Evolutionary conservation across 495 filamentous ascomycete genomes (phyloP).

Genomic region (Neurospora pannonica): DNA sequence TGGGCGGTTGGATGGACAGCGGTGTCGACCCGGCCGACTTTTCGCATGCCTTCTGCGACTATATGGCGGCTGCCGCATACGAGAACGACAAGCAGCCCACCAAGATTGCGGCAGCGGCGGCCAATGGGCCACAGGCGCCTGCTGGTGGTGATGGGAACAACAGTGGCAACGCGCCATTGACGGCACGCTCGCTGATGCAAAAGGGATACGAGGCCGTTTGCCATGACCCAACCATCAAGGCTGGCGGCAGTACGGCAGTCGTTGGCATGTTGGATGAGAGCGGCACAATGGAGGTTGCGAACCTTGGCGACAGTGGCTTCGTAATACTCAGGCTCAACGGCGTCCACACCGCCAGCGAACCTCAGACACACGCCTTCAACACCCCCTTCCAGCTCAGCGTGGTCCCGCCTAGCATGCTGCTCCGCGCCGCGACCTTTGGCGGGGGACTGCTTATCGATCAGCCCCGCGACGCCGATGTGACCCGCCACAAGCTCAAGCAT

Average conservation of each 20-base stretch:
- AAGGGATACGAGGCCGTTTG: slow-evolving; percentile 73
- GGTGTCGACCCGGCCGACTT: slow-evolving; percentile 92
- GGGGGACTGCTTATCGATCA: slow-evolving; percentile 70
- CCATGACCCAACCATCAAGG: slow-evolving; percentile 58
- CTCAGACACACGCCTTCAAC: slow-evolving; percentile 96
- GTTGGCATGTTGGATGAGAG: slow-evolving; percentile 61
- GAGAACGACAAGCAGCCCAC: slow-evolving; percentile 26
- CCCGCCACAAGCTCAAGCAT: slow-evolving; percentile 64
- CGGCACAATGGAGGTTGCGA: slow-evolving; percentile 76
- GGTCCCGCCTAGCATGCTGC: slow-evolving; percentile 68
- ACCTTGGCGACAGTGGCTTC: slow-evolving; percentile 96
- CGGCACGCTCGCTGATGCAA: slow-evolving; percentile 66
- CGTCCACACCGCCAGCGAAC: slow-evolving; percentile 68
- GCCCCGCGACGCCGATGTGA: slow-evolving; percentile 74
- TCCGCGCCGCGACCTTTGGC: slow-evolving; percentile 69
- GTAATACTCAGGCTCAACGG: slow-evolving; percentile 74
- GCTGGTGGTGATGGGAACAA: not conserved
- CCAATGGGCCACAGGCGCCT: slow-evolving; percentile 13
- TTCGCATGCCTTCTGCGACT: slow-evolving; percentile 84
- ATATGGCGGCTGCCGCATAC: slow-evolving; percentile 71
- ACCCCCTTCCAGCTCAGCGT: slow-evolving; percentile 91
- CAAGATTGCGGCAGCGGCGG: not conserved
- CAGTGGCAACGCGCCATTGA: slow-evolving; percentile 21
- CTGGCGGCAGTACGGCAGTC: slow-evolving; percentile 84
- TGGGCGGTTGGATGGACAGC: slow-evolving; percentile 87